Evolutionary conservation across 139 green algal species (phyloP).

Genomic region (Volvox reticuliferus): DNA sequence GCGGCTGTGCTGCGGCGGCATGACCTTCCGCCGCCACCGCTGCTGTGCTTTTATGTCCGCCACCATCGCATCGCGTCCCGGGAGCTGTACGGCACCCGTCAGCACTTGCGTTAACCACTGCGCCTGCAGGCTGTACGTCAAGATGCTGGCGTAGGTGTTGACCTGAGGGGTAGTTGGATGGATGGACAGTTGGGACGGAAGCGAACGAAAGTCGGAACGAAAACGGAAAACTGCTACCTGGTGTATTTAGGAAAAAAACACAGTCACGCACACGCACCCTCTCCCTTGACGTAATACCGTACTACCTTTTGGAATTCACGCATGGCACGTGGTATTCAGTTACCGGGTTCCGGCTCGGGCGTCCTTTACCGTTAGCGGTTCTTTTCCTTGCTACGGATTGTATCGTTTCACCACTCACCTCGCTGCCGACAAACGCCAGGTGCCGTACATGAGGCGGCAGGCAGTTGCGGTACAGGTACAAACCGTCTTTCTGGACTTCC

Average conservation of each 20-base stretch:
- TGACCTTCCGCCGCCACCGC: slow-evolving; percentile 30
- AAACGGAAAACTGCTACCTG: too few relatives aligned
- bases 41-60: slow-evolving; percentile 42
- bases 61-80: slow-evolving; percentile 1
- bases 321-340: too few relatives aligned
- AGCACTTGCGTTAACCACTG: slow-evolving; percentile 48
- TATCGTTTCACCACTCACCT: too few relatives aligned
- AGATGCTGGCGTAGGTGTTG: slow-evolving; percentile 46
- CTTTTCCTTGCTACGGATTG: too few relatives aligned
- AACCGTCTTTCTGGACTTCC: slow-evolving; percentile 57
- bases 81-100: slow-evolving; percentile 16
- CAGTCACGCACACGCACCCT: too few relatives aligned
- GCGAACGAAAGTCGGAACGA: too few relatives aligned
- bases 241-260: too few relatives aligned
- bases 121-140: slow-evolving; percentile 50
- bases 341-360: too few relatives aligned
- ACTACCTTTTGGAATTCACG: too few relatives aligned
- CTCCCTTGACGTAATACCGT: too few relatives aligned
- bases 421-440: slow-evolving; percentile 51
- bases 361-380: too few relatives aligned
- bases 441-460: slow-evolving; percentile 20
- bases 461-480: slow-evolving; percentile 61
- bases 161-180: background rate
- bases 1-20: slow-evolving; percentile 31
- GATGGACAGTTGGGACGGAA: background rate